Evolutionary conservation across 768 basidiomycete species (phyloP).

Genomic region (Leucosporidium yakuticum): DNA sequence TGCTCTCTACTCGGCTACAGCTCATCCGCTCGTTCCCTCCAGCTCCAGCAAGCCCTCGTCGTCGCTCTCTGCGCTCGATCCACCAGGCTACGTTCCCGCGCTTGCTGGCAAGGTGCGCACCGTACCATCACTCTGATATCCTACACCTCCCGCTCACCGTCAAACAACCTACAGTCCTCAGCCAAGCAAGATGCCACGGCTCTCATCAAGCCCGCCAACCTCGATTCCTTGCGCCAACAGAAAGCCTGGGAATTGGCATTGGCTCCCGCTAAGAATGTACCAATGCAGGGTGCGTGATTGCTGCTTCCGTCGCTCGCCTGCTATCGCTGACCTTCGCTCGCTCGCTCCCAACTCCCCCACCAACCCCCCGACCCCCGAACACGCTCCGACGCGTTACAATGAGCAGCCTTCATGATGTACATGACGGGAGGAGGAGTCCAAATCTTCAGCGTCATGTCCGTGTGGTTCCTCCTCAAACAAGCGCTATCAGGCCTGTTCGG

Average conservation of each 20-base stretch:
- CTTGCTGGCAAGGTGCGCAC: too few relatives aligned
- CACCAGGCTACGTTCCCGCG: too few relatives aligned
- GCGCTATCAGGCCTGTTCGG: slow-evolving; percentile 32
- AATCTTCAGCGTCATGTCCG: slow-evolving; percentile 40
- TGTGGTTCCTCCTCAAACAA: slow-evolving; percentile 36
- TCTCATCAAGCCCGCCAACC: slow-evolving; percentile 15
- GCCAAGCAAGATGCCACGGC: background rate
- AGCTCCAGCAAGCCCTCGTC: too few relatives aligned
- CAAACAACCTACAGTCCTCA: too few relatives aligned
- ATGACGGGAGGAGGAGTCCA: slow-evolving; percentile 39
- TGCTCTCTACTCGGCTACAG: too few relatives aligned
- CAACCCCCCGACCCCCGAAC: too few relatives aligned
- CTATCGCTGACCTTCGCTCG: background rate
- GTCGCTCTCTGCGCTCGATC: too few relatives aligned
- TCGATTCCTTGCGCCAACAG: slow-evolving; percentile 26
- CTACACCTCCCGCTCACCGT: too few relatives aligned
- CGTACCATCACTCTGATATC: too few relatives aligned
- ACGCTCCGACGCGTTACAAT: background rate
- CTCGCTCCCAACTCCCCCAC: background rate
- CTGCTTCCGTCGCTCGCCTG: background rate
- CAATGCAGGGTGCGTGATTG: slow-evolving; percentile 38
- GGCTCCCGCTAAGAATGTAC: slow-evolving; percentile 38
- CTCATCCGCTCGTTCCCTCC: too few relatives aligned
- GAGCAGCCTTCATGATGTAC: slow-evolving; percentile 40
- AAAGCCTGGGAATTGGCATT: slow-evolving; percentile 37